These are phyloP conservation scores for Dorcoceras hygrometricum DNA, from an alignment of 257 asterid species.

Conservation along the genomic window DNA sequence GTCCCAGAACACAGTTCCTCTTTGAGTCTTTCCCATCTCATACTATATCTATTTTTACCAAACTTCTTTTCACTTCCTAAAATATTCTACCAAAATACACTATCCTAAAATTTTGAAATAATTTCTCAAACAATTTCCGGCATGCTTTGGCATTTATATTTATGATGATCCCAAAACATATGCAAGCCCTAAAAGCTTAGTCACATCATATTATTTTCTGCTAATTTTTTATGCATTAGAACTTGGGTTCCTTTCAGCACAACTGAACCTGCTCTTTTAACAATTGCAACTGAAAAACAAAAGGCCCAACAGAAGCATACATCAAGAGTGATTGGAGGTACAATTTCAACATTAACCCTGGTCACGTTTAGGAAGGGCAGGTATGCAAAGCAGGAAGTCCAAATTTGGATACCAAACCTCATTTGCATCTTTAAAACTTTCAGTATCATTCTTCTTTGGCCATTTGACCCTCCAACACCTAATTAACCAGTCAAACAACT, in stretches of 20 bases:
- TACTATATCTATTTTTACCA: background rate
- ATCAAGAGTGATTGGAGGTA: background rate
- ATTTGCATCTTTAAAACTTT: conserved; percentile 85
- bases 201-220: too few relatives aligned
- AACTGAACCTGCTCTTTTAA: background rate
- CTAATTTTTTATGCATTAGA: background rate
- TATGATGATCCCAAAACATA: background rate
- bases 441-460: conserved; percentile 71
- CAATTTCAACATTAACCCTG: background rate
- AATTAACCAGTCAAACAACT: conserved; percentile 30
- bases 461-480: conserved; percentile 98
- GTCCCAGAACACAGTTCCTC: too few relatives aligned
- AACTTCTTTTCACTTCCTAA: background rate
- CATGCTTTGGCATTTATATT: background rate
- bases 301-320: background rate
- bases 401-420: conserved; percentile 51
- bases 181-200: background rate
- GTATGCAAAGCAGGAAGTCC: conserved; percentile 2
- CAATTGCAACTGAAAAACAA: conserved; percentile 8
- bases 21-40: too few relatives aligned
- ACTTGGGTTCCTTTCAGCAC: background rate
- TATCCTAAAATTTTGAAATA: too few relatives aligned
- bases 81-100: too few relatives aligned
- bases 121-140: background rate
- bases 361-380: background rate